Percentiles rank a stretch among this genome's conserved stretches.
phyloP scores from a whole-genome alignment of 805 yeast species.

The Candida succiphila region DNA sequence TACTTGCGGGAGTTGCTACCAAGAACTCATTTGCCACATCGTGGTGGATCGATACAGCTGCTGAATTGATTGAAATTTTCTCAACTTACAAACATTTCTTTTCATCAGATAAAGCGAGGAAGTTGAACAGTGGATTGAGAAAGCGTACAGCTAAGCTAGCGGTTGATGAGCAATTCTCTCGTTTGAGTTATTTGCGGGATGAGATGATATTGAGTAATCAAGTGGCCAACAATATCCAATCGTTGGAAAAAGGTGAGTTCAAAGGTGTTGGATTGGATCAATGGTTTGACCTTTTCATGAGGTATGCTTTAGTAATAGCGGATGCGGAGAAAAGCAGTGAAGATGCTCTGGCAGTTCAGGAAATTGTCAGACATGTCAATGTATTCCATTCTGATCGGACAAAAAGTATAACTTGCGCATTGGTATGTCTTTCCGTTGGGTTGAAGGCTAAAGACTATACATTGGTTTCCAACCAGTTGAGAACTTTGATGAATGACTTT shows the following conservation, averaged over 20 bases:
- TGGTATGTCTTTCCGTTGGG: slow-evolving; percentile 58
- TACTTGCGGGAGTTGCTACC: slow-evolving; percentile 18
- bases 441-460: slow-evolving; percentile 35
- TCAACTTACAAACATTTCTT: slow-evolving; percentile 70
- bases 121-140: slow-evolving; percentile 60
- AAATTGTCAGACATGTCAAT: slow-evolving; percentile 66
- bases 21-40: slow-evolving; percentile 47
- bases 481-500: slow-evolving; percentile 54
- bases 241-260: not conserved
- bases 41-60: slow-evolving; percentile 78
- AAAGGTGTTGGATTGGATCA: slow-evolving; percentile 66
- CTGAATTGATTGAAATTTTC: slow-evolving; percentile 77
- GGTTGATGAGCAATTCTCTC: slow-evolving; percentile 62
- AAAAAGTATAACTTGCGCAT: slow-evolving; percentile 47
- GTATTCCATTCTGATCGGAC: slow-evolving; percentile 63
- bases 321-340: slow-evolving; percentile 42
- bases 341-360: slow-evolving; percentile 60
- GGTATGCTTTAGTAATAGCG: slow-evolving; percentile 60
- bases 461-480: slow-evolving; percentile 44
- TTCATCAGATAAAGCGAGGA: slow-evolving; percentile 62
- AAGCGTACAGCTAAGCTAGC: slow-evolving; percentile 52
- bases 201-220: slow-evolving; percentile 30
- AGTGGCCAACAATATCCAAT: slow-evolving; percentile 13
- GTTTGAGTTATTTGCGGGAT: slow-evolving; percentile 57
- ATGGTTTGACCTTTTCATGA: slow-evolving; percentile 84